Percentiles rank a stretch among this genome's conserved stretches.
phyloP scores from a whole-genome alignment of 768 basidiomycete genomes.

The Termitomyces sp. region DNA sequence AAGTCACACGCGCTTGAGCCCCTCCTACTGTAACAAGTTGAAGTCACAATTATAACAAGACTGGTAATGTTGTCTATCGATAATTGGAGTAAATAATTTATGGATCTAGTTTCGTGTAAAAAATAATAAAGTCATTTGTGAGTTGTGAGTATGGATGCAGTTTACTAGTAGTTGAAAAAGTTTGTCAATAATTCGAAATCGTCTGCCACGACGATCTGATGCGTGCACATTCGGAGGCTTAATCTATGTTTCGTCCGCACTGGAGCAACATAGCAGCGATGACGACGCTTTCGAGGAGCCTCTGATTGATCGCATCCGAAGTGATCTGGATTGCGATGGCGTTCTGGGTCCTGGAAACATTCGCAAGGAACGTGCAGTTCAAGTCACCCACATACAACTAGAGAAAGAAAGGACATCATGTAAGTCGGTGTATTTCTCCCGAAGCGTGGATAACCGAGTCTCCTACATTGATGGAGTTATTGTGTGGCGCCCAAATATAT shows the following conservation, averaged over 20 bases:
- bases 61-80: not conserved
- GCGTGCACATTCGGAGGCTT: not conserved
- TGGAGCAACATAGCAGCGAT: constrained; percentile 51
- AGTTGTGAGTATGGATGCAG: not conserved
- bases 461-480: constrained; percentile 48
- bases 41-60: not conserved
- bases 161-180: not conserved
- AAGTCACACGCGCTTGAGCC: no score
- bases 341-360: constrained; percentile 40
- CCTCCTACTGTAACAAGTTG: no score
- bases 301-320: constrained; percentile 45
- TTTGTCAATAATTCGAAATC: not conserved
- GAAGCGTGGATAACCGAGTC: not conserved
- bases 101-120: no score
- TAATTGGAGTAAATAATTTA: not conserved
- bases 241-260: constrained; percentile 62
- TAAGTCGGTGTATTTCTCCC: not conserved
- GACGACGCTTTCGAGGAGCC: constrained; percentile 45
- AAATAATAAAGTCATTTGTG: not conserved
- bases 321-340: constrained; percentile 50
- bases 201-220: not conserved
- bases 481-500: constrained; percentile 54
- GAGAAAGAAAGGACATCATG: not conserved
- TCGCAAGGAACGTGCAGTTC: constrained; percentile 36
- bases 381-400: constrained; percentile 42